Base-by-base conservation (phyloP, 1,284 basidiomycete genomes). In the Mycena sp. region DNA sequence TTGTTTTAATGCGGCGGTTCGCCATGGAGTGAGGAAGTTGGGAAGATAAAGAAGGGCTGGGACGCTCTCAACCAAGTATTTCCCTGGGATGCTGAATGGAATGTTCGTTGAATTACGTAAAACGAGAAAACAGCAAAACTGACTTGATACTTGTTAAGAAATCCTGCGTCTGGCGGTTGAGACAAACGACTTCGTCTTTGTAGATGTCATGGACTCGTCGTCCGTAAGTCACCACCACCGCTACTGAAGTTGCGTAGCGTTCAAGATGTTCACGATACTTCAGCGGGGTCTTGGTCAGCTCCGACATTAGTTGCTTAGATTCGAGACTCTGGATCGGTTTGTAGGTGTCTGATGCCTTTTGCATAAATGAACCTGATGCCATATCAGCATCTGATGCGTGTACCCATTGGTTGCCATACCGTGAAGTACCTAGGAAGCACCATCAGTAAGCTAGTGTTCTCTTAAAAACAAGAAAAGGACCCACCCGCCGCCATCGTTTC, bases 311-410 rank as follows among this genome's bases (percentile, higher is more conserved):
- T 6, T 83, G 69, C 57, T 81, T 82, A 2, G 81, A 83, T 67
- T 85, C 84, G 14, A 85, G 70, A n/a, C 77, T 78, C 59, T 85
- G 83, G n/a, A 85, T 81, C 0, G 80, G 80, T 43, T 76, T 77
- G 69, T 85, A 85, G 12, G 74, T 77, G 45, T 81, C 80, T 6
- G 82, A 46, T 16, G 65, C 38, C 30, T 67, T n/a, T 29, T 67
- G 65, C 65, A 67, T 67, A 45, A 67, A 67, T 10, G 65, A 55
- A 17, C 43, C 63, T 64, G 29, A 17, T 7, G 16, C n/a, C n/a
- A 53, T 10, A 14, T 56, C 7, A 56, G 32, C 43, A 45, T 11
- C 17, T 74, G 44, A 74, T 78, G 74, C 17, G 75, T 68, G 63
- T 81, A 81, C 50, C 83, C 80, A n/a, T 77, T 7, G 17, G 17